Evolutionary conservation across 805 yeast genomes (phyloP), one percentile per base, ranked within the genome.

Genomic region (Brettanomyces naardenensis): DNA sequence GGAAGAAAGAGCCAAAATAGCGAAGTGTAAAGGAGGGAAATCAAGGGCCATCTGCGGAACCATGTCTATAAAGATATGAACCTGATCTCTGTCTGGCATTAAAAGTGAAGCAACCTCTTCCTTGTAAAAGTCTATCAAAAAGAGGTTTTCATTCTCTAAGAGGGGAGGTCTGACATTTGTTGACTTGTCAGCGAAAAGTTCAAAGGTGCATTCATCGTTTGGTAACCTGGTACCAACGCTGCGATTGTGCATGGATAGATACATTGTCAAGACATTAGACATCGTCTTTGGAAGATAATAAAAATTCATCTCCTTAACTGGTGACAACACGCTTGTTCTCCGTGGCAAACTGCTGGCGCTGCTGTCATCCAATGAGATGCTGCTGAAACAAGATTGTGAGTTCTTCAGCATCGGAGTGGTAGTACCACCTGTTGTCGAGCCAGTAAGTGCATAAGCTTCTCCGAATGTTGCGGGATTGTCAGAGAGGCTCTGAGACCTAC

Each of bases 261-360:
- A 59, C 19, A 64, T 54, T 44, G 56, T 58, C 66, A 65, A 65
- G 39, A 60, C 60, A 42, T 63, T 68, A 33, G 66, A 50, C 33
- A 66, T 51, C 1, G 65, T 61, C 31, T 51, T 44, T 31, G 59
- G 61, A 5, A 64, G 47, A 18, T 60, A 59, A 29, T 54, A 53
- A 34, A 33, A 33, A 3, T 15, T 15, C 26, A 23, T 11, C n/a
- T n/a, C n/a, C n/a, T n/a, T n/a, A n/a, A n/a, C n/a, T n/a, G n/a
- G n/a, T n/a, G n/a, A n/a, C n/a, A n/a, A n/a, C n/a, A n/a, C n/a
- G n/a, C n/a, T n/a, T n/a, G n/a, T n/a, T n/a, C n/a, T n/a, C n/a
- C n/a, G n/a, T 9, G 26, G 26, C 10, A 23, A 7, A 23, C 26
- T 9, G 7, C 11, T 11, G 26, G 7, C 11, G 11, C 26, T 23